These are phyloP conservation scores for Nitzschia palea DNA, from an alignment of 108 stramenopile species.

Conservation along the genomic window DNA sequence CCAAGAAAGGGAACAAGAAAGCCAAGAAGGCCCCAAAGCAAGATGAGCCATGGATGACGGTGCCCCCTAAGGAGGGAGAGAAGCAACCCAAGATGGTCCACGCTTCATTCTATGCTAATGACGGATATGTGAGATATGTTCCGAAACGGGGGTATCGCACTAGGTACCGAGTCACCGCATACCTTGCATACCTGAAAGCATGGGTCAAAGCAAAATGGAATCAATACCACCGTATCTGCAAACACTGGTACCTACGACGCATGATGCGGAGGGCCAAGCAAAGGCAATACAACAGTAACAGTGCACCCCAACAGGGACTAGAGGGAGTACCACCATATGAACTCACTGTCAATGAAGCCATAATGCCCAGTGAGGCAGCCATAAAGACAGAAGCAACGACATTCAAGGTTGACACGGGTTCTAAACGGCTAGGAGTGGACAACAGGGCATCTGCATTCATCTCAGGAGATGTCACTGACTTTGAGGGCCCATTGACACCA, in stretches of 20 bases:
- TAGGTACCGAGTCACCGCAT: not conserved
- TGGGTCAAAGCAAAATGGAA: no score
- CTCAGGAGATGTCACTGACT: constrained; percentile 1
- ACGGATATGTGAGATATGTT: not conserved
- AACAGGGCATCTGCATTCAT: not conserved
- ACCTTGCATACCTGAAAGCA: not conserved
- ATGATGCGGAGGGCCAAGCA: no score
- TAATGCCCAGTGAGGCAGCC: not conserved
- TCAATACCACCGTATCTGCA: no score
- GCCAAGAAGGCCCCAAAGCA: not conserved
- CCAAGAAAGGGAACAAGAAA: not conserved
- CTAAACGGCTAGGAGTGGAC: constrained; percentile 2
- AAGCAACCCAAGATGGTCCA: no score
- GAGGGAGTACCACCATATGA: not conserved
- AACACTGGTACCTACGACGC: no score
- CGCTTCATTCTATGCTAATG: not conserved
- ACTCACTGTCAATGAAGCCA: not conserved
- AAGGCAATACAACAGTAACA: no score
- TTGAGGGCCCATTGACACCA: not conserved
- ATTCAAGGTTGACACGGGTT: constrained; percentile 2
- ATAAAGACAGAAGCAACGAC: not conserved
- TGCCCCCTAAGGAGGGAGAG: not conserved
- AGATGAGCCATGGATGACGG: not conserved
- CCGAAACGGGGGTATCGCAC: not conserved
- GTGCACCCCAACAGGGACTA: no score